Evolutionary conservation across 139 green algal species (phyloP).

Genomic region (Diplosphaera chodatii): DNA sequence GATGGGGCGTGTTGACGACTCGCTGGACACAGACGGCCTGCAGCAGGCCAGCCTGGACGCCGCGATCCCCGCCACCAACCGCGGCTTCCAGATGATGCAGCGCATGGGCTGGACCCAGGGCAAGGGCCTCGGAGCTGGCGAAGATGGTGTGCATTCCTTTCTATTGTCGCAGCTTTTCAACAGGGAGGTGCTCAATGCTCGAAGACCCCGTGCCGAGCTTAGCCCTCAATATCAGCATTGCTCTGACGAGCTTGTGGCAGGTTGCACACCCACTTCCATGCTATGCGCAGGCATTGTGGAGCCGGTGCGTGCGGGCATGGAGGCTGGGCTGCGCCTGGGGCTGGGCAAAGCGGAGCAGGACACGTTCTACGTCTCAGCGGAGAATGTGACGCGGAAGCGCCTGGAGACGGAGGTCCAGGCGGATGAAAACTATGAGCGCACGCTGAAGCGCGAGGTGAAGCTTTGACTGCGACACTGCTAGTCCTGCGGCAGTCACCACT

Average conservation of each 20-base stretch:
- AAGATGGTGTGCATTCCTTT: conserved; percentile 59
- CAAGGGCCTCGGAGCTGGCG: conserved; percentile 60
- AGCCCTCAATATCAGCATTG: too few relatives aligned
- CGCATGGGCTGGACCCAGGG: conserved; percentile 78
- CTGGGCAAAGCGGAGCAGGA: conserved; percentile 81
- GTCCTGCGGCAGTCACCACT: too few relatives aligned
- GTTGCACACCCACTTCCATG: too few relatives aligned
- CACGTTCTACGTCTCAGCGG: conserved; percentile 61
- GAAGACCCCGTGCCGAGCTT: too few relatives aligned
- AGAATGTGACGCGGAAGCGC: conserved; percentile 57
- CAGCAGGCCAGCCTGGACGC: conserved; percentile 26
- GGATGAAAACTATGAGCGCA: conserved; percentile 63
- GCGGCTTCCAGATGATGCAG: conserved; percentile 72
- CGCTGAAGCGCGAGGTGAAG: conserved; percentile 51
- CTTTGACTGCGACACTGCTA: neutral
- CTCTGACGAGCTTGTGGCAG: too few relatives aligned
- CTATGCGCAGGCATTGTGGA: conserved; percentile 50
- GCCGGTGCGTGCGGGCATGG: conserved; percentile 52
- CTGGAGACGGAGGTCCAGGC: conserved; percentile 80
- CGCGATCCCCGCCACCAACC: conserved; percentile 50
- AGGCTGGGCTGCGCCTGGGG: conserved; percentile 61
- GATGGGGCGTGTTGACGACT: conserved; percentile 33
- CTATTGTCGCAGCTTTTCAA: too few relatives aligned
- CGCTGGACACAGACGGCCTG: conserved; percentile 30
- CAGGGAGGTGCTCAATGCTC: too few relatives aligned